Conservation (phyloP, 805 yeast species). For the Yarrowia phangngaensis region DNA sequence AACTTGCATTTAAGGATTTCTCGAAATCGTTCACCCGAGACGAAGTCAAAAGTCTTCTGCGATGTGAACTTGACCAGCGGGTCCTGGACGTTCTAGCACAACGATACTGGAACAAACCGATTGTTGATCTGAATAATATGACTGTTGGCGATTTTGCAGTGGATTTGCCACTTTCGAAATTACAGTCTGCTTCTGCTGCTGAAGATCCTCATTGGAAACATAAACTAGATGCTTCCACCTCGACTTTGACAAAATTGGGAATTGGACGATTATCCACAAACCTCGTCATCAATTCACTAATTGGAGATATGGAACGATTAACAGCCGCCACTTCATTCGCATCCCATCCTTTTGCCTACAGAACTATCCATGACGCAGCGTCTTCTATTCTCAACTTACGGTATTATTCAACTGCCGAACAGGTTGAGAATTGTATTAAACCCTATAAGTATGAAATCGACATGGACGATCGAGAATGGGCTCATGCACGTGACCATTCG, state of each 20-base stretch:
- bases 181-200: conserved; percentile 49
- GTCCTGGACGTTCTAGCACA: conserved; percentile 83
- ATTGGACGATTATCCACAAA: conserved; percentile 87
- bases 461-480: conserved; percentile 94
- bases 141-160: conserved; percentile 27
- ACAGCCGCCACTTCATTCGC: conserved; percentile 70
- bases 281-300: conserved; percentile 72
- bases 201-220: conserved; percentile 84
- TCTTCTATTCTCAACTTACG: conserved; percentile 69
- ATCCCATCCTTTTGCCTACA: conserved; percentile 81
- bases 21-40: conserved; percentile 76
- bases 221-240: conserved; percentile 77
- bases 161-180: conserved; percentile 53
- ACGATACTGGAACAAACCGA: conserved; percentile 83
- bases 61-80: conserved; percentile 82
- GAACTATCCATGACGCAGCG: conserved; percentile 81
- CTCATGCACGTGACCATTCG: conserved; percentile 71
- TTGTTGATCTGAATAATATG: conserved; percentile 33
- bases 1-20: conserved; percentile 80
- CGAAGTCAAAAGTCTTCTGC: conserved; percentile 72
- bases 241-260: conserved; percentile 85
- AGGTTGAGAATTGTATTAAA: conserved; percentile 95
- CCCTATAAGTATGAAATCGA: conserved; percentile 98
- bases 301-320: conserved; percentile 71
- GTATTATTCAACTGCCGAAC: conserved; percentile 91